These are phyloP conservation scores for Stentor coeruleus DNA, from an alignment of 73 alveolate genomes.

Conservation along the genomic window DNA sequence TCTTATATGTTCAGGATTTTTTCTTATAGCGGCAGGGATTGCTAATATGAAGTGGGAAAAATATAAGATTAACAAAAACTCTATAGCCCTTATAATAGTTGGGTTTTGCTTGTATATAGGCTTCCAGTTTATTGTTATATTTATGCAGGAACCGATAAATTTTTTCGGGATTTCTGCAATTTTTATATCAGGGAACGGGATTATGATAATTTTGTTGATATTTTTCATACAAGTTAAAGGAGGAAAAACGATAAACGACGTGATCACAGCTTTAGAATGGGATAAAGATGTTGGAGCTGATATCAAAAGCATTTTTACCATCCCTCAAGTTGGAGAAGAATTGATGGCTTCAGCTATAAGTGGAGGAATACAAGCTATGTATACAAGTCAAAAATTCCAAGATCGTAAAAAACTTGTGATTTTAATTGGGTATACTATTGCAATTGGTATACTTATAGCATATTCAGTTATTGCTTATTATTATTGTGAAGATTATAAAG, in stretches of 20 bases:
- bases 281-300: constrained; percentile 31
- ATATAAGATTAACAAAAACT: constrained; percentile 26
- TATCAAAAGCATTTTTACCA: constrained; percentile 50
- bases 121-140: constrained; percentile 35
- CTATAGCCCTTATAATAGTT: constrained; percentile 22
- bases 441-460: constrained; percentile 39
- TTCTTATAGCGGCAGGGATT: constrained; percentile 43
- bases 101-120: constrained; percentile 32
- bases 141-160: constrained; percentile 32
- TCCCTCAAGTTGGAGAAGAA: constrained; percentile 29
- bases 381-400: background rate
- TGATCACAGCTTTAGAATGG: constrained; percentile 21
- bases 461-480: constrained; percentile 32
- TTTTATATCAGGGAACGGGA: constrained; percentile 45
- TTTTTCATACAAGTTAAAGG: constrained; percentile 38
- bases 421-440: constrained; percentile 25
- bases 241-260: constrained; percentile 40
- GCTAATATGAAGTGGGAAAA: constrained; percentile 52
- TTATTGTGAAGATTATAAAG: constrained; percentile 17
- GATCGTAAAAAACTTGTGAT: constrained; percentile 6
- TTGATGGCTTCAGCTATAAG: constrained; percentile 36
- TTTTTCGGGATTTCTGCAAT: constrained; percentile 54
- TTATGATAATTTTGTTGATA: constrained; percentile 32
- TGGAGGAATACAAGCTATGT: constrained; percentile 46
- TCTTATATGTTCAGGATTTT: constrained; percentile 25